Conservation (phyloP, 2,329 filamentous ascomycete genomes). For the Sphaerulina vaccinii region DNA sequence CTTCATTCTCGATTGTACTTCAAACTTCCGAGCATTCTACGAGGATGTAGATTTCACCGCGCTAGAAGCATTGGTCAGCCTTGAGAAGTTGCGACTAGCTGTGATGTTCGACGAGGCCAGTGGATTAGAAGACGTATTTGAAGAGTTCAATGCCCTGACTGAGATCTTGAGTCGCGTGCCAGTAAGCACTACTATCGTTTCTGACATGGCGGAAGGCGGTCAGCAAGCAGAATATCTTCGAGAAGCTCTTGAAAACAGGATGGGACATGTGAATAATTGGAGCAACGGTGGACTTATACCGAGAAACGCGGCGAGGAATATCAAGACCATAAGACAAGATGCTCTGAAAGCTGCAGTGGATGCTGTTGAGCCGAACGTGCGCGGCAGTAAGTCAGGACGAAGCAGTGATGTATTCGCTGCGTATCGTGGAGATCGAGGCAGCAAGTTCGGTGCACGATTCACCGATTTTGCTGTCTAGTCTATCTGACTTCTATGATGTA, state of each 20-base stretch:
- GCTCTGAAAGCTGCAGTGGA: not conserved
- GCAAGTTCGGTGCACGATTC: not conserved
- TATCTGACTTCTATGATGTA: not conserved
- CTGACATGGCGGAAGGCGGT: conserved; percentile 18
- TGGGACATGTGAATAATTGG: not conserved
- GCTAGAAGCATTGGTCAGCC: conserved; percentile 14
- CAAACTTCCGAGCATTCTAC: conserved; percentile 23
- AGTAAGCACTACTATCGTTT: conserved; percentile 8
- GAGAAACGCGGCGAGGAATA: not conserved
- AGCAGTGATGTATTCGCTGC: conserved; percentile 8
- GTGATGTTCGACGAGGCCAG: conserved; percentile 5
- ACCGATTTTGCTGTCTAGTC: not conserved
- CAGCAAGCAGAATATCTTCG: conserved; percentile 13
- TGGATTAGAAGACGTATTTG: not conserved
- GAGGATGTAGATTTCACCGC: conserved; percentile 27
- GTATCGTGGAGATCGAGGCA: conserved; percentile 4
- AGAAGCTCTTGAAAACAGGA: conserved; percentile 2
- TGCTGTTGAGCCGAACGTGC: conserved; percentile 11
- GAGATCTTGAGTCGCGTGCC: conserved; percentile 1
- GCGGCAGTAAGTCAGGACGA: conserved; percentile 10
- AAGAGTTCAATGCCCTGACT: conserved; percentile 3
- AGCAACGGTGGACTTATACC: not conserved
- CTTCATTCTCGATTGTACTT: conserved; percentile 30
- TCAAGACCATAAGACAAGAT: not conserved
- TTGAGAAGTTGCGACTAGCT: conserved; percentile 11